Evolutionary conservation across 176 grass and related monocot genomes (phyloP).

Genomic region (Elymus sibiricus): DNA sequence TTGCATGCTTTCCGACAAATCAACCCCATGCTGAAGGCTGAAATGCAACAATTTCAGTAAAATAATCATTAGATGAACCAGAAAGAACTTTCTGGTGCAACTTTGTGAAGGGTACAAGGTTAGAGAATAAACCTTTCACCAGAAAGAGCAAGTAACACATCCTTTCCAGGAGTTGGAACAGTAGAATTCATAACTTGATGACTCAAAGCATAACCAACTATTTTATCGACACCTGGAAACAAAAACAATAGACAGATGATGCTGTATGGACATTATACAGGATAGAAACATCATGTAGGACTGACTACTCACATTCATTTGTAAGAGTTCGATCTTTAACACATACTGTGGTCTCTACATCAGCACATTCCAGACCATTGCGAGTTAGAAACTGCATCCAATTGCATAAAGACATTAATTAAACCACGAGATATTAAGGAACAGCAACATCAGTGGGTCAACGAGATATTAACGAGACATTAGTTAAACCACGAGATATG

Average conservation of each 20-base stretch:
- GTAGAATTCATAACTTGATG: conserved; percentile 61
- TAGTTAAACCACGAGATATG: background rate
- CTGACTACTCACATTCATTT: conserved; percentile 77
- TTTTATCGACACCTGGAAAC: conserved; percentile 93
- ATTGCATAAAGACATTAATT: background rate
- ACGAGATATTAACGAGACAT: no score
- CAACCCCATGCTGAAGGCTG: conserved; percentile 81
- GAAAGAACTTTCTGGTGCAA: conserved; percentile 18
- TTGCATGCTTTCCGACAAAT: conserved; percentile 73
- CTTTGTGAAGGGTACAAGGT: conserved; percentile 8
- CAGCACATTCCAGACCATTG: conserved; percentile 67
- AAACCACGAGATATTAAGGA: background rate
- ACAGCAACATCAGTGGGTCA: no score
- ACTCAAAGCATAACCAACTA: conserved; percentile 87
- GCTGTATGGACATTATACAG: background rate
- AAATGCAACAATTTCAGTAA: conserved; percentile 32
- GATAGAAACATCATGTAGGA: conserved; percentile 3
- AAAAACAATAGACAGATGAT: background rate
- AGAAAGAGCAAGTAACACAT: conserved; percentile 51
- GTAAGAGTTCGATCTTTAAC: conserved; percentile 93
- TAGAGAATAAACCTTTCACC: conserved; percentile 64
- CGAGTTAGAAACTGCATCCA: conserved; percentile 65
- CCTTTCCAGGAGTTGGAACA: conserved; percentile 35
- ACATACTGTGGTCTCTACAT: conserved; percentile 63
- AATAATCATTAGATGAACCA: background rate